Conservation (phyloP, 257 asterid genomes). For the Leptodermis oblonga region DNA sequence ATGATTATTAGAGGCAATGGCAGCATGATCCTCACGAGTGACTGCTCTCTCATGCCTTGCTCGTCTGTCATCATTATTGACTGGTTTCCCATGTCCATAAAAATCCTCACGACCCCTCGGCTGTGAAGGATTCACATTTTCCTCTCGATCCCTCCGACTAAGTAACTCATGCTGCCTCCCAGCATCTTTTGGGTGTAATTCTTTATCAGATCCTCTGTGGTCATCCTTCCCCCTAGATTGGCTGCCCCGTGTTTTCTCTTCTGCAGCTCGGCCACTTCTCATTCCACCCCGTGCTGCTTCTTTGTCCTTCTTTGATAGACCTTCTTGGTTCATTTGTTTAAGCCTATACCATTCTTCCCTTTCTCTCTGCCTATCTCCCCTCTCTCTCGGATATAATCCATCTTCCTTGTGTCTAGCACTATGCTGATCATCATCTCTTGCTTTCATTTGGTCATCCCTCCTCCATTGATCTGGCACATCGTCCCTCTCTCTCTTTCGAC, state of each 20-base stretch:
- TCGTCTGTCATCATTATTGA: conserved; percentile 51
- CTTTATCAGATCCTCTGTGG: conserved; percentile 59
- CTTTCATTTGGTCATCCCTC: conserved; percentile 59
- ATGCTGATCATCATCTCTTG: conserved; percentile 61
- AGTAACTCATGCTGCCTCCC: conserved; percentile 56
- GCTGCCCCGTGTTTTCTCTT: conserved; percentile 62
- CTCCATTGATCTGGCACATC: conserved; percentile 67
- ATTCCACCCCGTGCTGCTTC: conserved; percentile 52
- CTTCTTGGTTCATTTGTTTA: conserved; percentile 61
- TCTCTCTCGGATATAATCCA: conserved; percentile 56
- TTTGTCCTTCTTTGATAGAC: conserved; percentile 60
- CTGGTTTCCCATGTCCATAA: conserved; percentile 48
- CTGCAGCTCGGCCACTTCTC: conserved; percentile 61
- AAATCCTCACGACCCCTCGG: conserved; percentile 65
- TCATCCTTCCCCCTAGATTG: conserved; percentile 75
- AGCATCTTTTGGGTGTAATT: conserved; percentile 53
- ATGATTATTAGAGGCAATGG: conserved; percentile 48
- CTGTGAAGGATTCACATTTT: conserved; percentile 55
- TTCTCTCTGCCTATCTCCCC: conserved; percentile 70
- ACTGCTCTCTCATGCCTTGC: conserved; percentile 59
- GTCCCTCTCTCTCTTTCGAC: conserved; percentile 79
- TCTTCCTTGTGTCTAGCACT: conserved; percentile 70
- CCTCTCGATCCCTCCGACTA: conserved; percentile 69
- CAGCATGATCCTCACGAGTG: conserved; percentile 55
- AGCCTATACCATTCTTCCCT: conserved; percentile 81